Base-by-base conservation (phyloP, 2,329 filamentous ascomycete species). In the Xylariaceae sp. region DNA sequence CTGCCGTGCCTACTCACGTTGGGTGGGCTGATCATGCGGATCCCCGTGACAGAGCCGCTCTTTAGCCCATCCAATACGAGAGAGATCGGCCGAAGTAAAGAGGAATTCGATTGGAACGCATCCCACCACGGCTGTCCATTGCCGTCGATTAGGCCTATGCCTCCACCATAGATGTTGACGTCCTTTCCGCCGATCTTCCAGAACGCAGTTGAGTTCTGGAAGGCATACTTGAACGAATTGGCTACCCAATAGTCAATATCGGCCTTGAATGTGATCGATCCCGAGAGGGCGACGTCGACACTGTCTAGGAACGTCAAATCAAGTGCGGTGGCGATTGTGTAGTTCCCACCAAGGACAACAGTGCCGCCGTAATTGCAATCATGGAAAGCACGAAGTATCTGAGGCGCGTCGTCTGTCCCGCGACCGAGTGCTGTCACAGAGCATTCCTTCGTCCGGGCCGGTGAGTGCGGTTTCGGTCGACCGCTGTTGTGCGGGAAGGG, bases 221-320 rank as follows among this genome's bases (percentile, higher is more conserved):
- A 91, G 5, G 75, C 76, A 23, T 87, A 85, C 53, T 81, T 80
- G 77, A 89, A 90, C 37, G 80, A 78, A 65, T 89, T 80, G 7
- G 78, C 79, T 61, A 87, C 79, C 88, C 88, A 90, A 72, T 90
- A 90, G 62, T 84, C 80, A 1, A 86, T 87, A 67, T 91, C 85
- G 47, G 56, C 81, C 53, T 82, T 83, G 73, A 90, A 90, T 53
- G 82, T 76, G 17, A 89, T 78, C 19, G 79, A 80, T 19, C 84
- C 86, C 0, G 69, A 71, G 54, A 75, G 76, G 76, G 83, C 81
- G 4, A 89, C 73, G 69, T 91, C 87, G 26, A 90, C 78, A 61
- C 83, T 76, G 39, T 84, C 76, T 16, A 90, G 74, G 69, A 87
- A 88, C 0, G 84, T 88, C 63, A 90, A 71, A 64, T 90, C 84